These are phyloP conservation scores for Chaetomium sp. DNA, from an alignment of 2,329 filamentous ascomycete genomes.

Conservation along the genomic window DNA sequence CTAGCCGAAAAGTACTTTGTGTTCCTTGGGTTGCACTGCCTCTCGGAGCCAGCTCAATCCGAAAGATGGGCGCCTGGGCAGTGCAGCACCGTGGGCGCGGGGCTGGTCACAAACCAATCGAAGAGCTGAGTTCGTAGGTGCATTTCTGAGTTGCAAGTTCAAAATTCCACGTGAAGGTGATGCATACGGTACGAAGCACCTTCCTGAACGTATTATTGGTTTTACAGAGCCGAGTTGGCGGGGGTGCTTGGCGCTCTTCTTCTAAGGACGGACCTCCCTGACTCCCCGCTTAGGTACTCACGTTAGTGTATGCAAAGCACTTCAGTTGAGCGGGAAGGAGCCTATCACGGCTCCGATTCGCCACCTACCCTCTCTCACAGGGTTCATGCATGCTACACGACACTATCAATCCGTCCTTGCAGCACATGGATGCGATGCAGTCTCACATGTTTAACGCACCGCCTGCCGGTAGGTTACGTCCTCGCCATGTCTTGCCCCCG, in stretches of 20 bases:
- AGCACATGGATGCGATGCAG: neutral
- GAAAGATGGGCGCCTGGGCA: neutral
- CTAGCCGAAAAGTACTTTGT: neutral
- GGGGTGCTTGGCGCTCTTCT: neutral
- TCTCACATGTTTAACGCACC: neutral
- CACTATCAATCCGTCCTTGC: slow-evolving; percentile 6
- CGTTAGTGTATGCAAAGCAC: neutral
- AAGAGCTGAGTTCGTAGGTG: neutral
- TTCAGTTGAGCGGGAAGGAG: neutral
- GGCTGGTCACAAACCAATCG: neutral
- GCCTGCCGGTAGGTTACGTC: neutral
- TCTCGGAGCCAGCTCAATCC: neutral
- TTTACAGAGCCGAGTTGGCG: no score
- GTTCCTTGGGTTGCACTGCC: neutral
- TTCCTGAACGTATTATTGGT: no score
- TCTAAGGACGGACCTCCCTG: no score
- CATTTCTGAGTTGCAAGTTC: no score
- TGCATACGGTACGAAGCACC: no score
- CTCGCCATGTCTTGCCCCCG: slow-evolving; percentile 2
- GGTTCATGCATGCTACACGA: neutral
- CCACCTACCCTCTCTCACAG: neutral
- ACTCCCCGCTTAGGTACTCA: no score
- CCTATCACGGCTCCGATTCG: neutral
- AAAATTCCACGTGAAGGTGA: no score
- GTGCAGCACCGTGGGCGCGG: neutral